These are phyloP conservation scores for Dichomitus squalens DNA, from an alignment of 1,284 basidiomycete genomes.

Conservation along the genomic window DNA sequence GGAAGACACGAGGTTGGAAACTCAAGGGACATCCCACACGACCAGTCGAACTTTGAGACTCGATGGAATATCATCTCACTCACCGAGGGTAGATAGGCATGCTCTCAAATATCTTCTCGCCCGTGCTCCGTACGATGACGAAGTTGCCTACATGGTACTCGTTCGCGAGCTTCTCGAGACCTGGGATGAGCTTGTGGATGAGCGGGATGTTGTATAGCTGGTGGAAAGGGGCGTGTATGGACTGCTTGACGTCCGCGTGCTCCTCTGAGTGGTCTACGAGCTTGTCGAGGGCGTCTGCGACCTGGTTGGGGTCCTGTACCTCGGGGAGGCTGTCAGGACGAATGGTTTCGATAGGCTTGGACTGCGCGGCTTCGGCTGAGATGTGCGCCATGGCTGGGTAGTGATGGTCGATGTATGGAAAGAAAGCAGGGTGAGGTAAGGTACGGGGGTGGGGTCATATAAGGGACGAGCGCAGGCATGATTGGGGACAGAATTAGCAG, in stretches of 20 bases:
- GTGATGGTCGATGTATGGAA: too few relatives aligned
- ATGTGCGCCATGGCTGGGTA: conserved; percentile 15
- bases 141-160: conserved; percentile 68
- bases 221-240: conserved; percentile 44
- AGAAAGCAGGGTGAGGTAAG: too few relatives aligned
- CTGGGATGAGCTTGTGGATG: conserved; percentile 53
- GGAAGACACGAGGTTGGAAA: too few relatives aligned
- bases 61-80: conserved; percentile 9
- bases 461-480: too few relatives aligned
- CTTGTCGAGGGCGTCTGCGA: conserved; percentile 37
- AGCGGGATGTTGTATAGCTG: conserved; percentile 34
- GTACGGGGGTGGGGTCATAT: too few relatives aligned
- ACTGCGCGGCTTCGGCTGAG: conserved; percentile 15
- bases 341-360: conserved; percentile 33
- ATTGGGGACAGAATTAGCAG: too few relatives aligned
- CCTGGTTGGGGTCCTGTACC: conserved; percentile 21
- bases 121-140: conserved; percentile 60
- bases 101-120: conserved; percentile 71
- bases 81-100: conserved; percentile 78
- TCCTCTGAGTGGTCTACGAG: conserved; percentile 46
- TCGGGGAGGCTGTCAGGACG: conserved; percentile 32
- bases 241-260: conserved; percentile 41
- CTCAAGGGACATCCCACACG: too few relatives aligned
- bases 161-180: conserved; percentile 53
- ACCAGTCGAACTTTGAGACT: not conserved